Conservation (phyloP, 306 rosid genomes). For the Cotoneaster glaucophyllus region DNA sequence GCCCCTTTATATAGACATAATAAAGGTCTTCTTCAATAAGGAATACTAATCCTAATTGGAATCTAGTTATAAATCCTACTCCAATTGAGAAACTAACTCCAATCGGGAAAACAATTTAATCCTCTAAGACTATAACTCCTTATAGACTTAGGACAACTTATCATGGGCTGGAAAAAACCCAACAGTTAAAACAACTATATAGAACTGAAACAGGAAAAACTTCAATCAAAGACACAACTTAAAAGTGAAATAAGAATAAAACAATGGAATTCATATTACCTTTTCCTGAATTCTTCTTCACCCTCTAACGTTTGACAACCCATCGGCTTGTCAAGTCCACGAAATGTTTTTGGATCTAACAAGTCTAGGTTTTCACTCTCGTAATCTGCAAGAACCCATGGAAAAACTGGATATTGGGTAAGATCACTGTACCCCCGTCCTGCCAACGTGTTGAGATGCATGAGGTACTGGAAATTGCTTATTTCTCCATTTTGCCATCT, state of each 20-base stretch:
- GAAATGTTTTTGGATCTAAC: constrained; percentile 72
- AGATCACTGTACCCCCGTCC: constrained; percentile 99
- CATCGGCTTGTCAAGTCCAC: constrained; percentile 86
- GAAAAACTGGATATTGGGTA: constrained; percentile 98
- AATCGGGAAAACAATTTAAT: no score
- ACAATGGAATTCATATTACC: constrained; percentile 36
- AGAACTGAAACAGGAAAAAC: background rate
- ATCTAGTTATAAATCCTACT: no score
- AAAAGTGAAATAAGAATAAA: background rate
- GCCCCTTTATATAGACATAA: no score
- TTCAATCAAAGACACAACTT: background rate
- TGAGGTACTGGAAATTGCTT: constrained; percentile 97
- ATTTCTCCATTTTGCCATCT: constrained; percentile 99
- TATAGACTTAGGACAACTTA: no score
- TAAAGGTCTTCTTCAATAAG: no score
- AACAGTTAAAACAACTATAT: background rate
- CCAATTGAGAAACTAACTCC: no score
- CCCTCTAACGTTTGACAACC: constrained; percentile 99
- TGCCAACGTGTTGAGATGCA: constrained; percentile 99
- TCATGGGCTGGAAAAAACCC: no score
- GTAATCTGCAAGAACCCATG: constrained; percentile 97
- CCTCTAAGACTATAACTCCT: no score
- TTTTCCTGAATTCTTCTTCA: constrained; percentile 91
- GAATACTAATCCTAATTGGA: no score
- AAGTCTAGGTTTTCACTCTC: constrained; percentile 83